Base-by-base conservation (phyloP, 257 asterid genomes). In the Pogostemon cablin region DNA sequence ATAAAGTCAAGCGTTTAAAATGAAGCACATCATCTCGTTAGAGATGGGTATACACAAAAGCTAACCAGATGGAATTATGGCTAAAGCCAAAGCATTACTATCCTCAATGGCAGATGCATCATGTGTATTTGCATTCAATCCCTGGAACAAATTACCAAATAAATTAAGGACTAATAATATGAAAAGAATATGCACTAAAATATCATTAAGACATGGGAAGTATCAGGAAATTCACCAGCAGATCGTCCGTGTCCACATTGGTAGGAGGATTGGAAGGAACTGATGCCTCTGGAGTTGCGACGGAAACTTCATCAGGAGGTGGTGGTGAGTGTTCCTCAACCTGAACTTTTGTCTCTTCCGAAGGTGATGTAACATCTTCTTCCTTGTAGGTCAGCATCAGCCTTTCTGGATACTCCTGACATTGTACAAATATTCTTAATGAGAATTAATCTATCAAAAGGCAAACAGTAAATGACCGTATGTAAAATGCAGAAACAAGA, bases 371-470 rank as follows among this genome's bases (percentile, higher is more conserved):
- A 65, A 40, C 88, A 67, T 91, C 98, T 73, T 91, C 98, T 66
- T 86, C 96, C 78, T 87, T 91, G 79, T 95, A 95, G 9, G 99
- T 95, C 83, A 91, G 83, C 93, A 87, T 84, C 80, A 95, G 90
- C 87, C 95, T 85, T 81, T 95, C 98, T 2, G 98, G 99, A 67
- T 89, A 88, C 68, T 95, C 97, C 99, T 95, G 84, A 72, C 57
- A 72, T 67, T 67, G 10, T 56, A 66, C 50, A 37, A 48, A 62
- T 60, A 67, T 50, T 65, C 55, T 68, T 53, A 40, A 57, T 39
- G 47, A 56, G 47, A 65, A 38, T n/a, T 42, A 25, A 11, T 70
- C 52, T 50, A 68, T 49, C 52, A n/a, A 7, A 25, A 17, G 55
- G 67, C 42, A 40, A 67, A 65, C n/a, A 9, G 39, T 25, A 46